These are phyloP conservation scores for Chlamydomonas incerta DNA, from an alignment of 139 green algal species.

Conservation along the genomic window DNA sequence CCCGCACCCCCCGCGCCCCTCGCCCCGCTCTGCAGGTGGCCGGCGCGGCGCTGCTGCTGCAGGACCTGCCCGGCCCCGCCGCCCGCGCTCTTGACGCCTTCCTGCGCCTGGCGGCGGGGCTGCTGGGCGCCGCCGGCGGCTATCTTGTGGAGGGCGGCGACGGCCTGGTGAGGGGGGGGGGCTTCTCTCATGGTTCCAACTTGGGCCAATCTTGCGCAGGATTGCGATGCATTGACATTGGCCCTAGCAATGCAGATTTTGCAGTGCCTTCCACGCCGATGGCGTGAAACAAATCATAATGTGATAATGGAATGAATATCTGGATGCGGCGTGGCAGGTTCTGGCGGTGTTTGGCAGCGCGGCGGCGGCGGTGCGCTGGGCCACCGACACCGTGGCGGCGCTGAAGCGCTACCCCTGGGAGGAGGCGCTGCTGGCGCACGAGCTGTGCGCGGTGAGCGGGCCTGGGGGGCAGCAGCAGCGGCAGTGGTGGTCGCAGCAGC, in stretches of 20 bases:
- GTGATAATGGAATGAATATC: no score
- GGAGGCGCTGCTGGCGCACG: background rate
- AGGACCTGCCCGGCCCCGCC: background rate
- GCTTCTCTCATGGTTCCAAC: no score
- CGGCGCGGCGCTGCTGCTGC: background rate
- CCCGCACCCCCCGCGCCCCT: no score
- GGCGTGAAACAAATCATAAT: no score
- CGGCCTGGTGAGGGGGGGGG: background rate
- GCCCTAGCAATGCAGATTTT: no score
- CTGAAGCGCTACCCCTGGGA: constrained; percentile 1
- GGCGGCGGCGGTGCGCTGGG: constrained; percentile 4
- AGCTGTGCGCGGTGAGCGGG: background rate
- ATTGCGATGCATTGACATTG: no score
- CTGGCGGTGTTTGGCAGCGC: constrained; percentile 20
- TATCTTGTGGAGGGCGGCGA: constrained; percentile 8
- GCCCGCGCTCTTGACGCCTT: background rate
- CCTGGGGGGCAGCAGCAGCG: no score
- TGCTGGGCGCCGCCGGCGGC: background rate
- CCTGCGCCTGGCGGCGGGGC: background rate
- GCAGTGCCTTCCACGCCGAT: no score
- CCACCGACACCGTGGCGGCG: constrained; percentile 12
- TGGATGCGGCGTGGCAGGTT: no score
- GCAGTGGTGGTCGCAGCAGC: no score
- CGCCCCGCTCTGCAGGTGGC: no score
- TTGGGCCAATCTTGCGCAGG: no score